Evolutionary conservation across 78 protist genomes (phyloP).

Genomic region (Bodo saltans): DNA sequence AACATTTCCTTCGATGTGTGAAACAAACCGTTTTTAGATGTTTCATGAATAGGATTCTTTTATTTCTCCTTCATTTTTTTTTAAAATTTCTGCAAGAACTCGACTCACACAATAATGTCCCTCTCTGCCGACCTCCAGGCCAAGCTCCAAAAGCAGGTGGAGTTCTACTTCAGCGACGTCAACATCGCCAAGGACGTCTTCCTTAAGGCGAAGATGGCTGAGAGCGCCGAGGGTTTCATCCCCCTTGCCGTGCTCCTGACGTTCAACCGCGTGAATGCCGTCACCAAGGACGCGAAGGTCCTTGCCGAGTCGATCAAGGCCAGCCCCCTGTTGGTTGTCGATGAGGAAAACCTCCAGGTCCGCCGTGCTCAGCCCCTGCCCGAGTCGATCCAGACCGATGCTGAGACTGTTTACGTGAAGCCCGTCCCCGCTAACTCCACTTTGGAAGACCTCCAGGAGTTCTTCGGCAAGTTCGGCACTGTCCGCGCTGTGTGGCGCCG

Average conservation of each 20-base stretch:
- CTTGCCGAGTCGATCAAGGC: neutral
- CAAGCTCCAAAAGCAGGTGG: neutral
- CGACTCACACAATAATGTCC: too few species aligned
- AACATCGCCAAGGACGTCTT: neutral
- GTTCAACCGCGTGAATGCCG: neutral
- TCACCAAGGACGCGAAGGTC: neutral
- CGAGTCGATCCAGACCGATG: neutral
- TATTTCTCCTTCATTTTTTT: too few species aligned
- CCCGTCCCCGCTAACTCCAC: neutral
- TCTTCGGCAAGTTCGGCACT: slow-evolving; percentile 1
- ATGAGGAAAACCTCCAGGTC: neutral
- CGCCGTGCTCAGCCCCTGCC: neutral
- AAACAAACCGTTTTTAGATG: too few species aligned
- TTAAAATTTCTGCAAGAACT: too few species aligned
- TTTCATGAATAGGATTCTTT: too few species aligned
- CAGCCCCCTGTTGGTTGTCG: neutral
- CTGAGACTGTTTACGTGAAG: neutral
- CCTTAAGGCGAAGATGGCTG: neutral
- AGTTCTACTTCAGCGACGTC: slow-evolving; percentile 6
- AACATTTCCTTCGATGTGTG: too few species aligned
- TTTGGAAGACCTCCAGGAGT: neutral
- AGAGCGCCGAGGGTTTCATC: neutral
- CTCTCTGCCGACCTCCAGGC: too few species aligned
- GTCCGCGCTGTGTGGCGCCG: slow-evolving; percentile 11
- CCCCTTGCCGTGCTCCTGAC: neutral